These are phyloP conservation scores for Taiozyma sp. DNA, from an alignment of 1,139 yeast genomes.

Conservation along the genomic window DNA sequence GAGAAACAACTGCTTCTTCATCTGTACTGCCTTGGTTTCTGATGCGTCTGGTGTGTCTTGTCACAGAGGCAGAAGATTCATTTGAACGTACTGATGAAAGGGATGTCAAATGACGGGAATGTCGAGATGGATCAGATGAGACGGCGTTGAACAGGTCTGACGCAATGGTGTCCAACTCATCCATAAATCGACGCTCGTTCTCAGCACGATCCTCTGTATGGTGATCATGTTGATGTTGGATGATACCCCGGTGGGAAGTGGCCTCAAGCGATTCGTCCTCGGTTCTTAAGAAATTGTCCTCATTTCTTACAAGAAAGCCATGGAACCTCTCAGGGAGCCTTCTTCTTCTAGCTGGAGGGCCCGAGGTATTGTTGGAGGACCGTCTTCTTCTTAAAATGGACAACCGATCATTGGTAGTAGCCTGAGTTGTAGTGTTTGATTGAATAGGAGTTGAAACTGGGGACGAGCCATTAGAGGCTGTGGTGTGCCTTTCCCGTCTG, in stretches of 20 bases:
- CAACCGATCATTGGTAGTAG: neutral
- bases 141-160: constrained; percentile 12
- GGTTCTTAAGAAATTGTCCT: neutral
- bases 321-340: constrained; percentile 11
- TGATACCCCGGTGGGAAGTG: constrained; percentile 4
- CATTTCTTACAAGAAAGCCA: constrained; percentile 1
- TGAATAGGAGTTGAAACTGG: neutral
- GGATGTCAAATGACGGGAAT: neutral
- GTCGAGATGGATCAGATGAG: constrained; percentile 3
- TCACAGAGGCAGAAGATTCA: neutral
- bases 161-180: constrained; percentile 19
- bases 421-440: neutral
- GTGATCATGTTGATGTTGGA: neutral
- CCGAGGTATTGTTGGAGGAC: constrained; percentile 15
- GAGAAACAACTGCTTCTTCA: constrained; percentile 8
- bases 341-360: constrained; percentile 20
- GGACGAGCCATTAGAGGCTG: neutral
- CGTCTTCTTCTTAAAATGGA: constrained; percentile 20
- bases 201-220: neutral
- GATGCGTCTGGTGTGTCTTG: neutral
- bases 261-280: constrained; percentile 2
- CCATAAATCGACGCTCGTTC: constrained; percentile 9
- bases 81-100: neutral
- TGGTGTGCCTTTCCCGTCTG: neutral
- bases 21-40: neutral